Base-by-base conservation (phyloP, 441 rosid genomes). In the Pelargonium citronellum region DNA sequence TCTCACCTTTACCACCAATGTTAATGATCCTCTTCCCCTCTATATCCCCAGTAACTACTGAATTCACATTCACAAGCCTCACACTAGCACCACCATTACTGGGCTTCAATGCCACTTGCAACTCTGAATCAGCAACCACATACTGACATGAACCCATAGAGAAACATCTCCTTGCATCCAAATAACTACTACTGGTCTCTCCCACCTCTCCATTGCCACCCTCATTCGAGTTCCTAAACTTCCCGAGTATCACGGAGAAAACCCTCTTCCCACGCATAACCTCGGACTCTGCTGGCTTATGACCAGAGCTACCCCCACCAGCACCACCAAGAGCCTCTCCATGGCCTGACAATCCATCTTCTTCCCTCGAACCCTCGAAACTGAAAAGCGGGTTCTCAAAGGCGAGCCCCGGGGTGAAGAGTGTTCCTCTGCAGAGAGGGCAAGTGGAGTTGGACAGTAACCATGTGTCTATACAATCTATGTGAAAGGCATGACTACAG, bases 231-330 rank as follows among this genome's bases (percentile, higher is more conserved):
- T 86, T 83, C 17, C 78, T 85, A 64, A 83, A 87, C 83, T 89
- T 89, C 11, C 94, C 94, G 30, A 89, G 87, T 70, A 91, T 87
- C 22, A 89, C 83, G 1, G 90, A 85, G 49, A 89, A 85, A 66
- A 89, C 95, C 79, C 96, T 83, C 73, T 80, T 91, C 51, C 87
- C 91, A 78, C 69, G 74, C 44, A 77, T 67, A 2, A 80, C 85
- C 15, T 83, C 91, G 72, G 70, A 86, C 73, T 86, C 96, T 24
- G 78, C 79, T 17, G 83, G 78, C 64, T 87, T 87, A 73, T 76
- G 81, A 60, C 78, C 81, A 46, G 82, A 47, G 8, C 87, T 78
- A 34, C 73, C 77, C 81, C 82, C 68, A 43, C 5, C 55, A 10
- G 0, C n/a, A 49, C 57, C 53, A 24, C 27, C 27, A 24, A 24